phyloP scores from a whole-genome alignment of 169 alveolate species.

The Cryptosporidium sp. region DNA sequence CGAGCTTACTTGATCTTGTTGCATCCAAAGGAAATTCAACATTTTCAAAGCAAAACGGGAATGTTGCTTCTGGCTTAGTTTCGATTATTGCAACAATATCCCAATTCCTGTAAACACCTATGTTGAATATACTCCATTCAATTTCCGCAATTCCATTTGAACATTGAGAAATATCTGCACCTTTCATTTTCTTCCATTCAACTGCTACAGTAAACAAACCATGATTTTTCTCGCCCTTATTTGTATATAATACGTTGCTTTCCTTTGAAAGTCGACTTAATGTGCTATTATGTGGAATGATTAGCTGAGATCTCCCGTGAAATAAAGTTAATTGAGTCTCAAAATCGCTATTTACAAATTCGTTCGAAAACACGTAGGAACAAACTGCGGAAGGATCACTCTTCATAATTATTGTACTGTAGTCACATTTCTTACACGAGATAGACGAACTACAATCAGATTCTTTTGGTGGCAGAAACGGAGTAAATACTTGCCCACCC shows the following conservation, averaged over 20 bases:
- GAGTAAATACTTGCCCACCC: constrained; percentile 28
- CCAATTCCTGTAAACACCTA: constrained; percentile 67
- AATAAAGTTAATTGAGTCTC: constrained; percentile 33
- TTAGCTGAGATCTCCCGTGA: constrained; percentile 51
- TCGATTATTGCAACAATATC: constrained; percentile 55
- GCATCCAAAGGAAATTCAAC: constrained; percentile 51
- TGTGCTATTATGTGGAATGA: constrained; percentile 54
- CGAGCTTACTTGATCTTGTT: constrained; percentile 34
- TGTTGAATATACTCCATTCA: constrained; percentile 66
- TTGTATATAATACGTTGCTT: constrained; percentile 11
- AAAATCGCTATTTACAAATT: constrained; percentile 2
- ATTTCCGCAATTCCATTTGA: constrained; percentile 63
- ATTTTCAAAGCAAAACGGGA: constrained; percentile 59
- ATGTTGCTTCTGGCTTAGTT: constrained; percentile 71
- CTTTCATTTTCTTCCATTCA: constrained; percentile 48
- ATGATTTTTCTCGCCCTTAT: constrained; percentile 17
- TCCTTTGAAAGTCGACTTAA: constrained; percentile 29
- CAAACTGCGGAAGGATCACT: constrained; percentile 63
- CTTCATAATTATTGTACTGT: neutral
- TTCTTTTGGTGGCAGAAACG: constrained; percentile 41
- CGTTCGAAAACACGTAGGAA: constrained; percentile 28
- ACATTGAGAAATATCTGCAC: constrained; percentile 60
- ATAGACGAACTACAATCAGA: constrained; percentile 65
- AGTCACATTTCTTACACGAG: constrained; percentile 55
- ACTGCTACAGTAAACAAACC: constrained; percentile 56